Evolutionary conservation across 768 basidiomycete genomes (phyloP).

Genomic region (Boletellus sp.): DNA sequence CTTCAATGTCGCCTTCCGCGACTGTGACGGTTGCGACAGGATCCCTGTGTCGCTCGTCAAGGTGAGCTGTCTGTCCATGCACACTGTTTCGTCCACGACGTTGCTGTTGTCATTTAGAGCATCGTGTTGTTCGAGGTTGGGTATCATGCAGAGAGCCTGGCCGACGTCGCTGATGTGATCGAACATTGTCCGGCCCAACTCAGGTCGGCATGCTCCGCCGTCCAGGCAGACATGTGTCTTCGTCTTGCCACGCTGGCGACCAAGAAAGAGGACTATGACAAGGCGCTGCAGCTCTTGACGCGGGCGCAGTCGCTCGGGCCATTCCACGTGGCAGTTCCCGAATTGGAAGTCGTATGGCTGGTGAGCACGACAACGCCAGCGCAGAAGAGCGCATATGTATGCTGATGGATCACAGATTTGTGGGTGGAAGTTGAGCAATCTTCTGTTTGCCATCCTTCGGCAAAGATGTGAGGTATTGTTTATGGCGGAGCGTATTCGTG

Average conservation of each 20-base stretch:
- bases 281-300: neutral
- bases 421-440: conserved; percentile 3
- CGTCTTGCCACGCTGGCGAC: neutral
- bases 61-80: neutral
- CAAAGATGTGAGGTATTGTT: neutral
- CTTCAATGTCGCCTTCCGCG: conserved; percentile 1
- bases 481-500: neutral
- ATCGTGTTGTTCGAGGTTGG: conserved; percentile 1
- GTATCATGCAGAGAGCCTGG: conserved; percentile 8
- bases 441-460: neutral
- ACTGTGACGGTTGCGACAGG: conserved; percentile 3
- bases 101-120: neutral
- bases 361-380: neutral
- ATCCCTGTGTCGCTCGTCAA: neutral
- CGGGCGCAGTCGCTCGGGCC: neutral
- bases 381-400: too few species aligned
- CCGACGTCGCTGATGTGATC: neutral
- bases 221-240: conserved; percentile 2
- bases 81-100: neutral
- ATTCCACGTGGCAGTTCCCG: neutral
- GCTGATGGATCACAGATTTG: neutral
- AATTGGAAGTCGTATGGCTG: neutral
- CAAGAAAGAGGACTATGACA: neutral
- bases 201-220: neutral
- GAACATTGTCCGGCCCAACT: neutral